Base-by-base conservation (phyloP, 2,329 filamentous ascomycete species). In the Rutstroemia sydowiana region DNA sequence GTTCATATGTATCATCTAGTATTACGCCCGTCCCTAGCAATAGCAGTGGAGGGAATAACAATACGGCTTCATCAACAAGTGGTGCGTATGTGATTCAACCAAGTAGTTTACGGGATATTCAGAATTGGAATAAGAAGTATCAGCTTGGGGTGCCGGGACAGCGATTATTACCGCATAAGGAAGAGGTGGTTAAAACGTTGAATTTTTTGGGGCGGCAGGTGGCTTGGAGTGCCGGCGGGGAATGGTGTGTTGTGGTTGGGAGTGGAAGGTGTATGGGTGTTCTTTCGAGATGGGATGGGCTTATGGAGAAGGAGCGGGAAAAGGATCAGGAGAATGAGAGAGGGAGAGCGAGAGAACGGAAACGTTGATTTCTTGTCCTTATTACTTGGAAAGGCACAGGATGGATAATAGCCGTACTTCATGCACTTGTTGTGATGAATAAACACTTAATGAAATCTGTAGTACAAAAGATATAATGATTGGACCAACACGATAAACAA, bases 201-300 rank as follows among this genome's bases (percentile, higher is more conserved):
- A 43, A 20, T 0, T 62, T 63, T 42, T 51, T 55, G n/a, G 65
- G 63, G 1, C 49, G 65, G 21, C 58, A 63, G 26, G 45, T 61
- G 6, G 63, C 60, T 2, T 67, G 65, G 65, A 67, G 65, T 56
- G 30, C 5, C 3, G 59, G 58, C 31, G 64, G 64, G 8, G 50
- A 55, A 39, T 65, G 61, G 59, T 65, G 63, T 57, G 63, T 65
- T 21, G 63, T 62, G 7, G 63, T 59, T 7, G 65, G 64, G 39
- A 63, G 61, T 40, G 44, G 31, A 23, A 59, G 61, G 8, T 45
- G 58, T 7, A 49, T 65, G 51, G 62, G 51, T 4, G 21, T 64
- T 13, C 55, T 65, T 23, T 51, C 50, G 26, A 37, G 60, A 36
- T 61, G 58, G 55, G 50, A 36, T 45, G 39, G 21, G 32, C 23